These are phyloP conservation scores for Chiua sp. DNA, from an alignment of 1,284 basidiomycete genomes.

Conservation along the genomic window DNA sequence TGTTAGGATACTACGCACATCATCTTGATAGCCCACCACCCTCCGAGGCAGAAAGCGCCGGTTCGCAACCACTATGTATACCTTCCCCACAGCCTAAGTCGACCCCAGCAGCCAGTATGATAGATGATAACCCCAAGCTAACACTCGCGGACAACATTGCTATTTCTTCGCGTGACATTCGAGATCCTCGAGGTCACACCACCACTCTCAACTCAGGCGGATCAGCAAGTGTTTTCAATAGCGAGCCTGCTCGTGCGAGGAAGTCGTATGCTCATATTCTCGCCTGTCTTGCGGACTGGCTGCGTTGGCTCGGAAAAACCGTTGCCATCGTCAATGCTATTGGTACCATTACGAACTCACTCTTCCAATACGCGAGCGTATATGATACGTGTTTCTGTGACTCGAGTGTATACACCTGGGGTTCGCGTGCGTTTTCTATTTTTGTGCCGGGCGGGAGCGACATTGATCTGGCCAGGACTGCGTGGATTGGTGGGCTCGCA, in stretches of 20 bases:
- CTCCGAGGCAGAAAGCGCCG: background rate
- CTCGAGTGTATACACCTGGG: background rate
- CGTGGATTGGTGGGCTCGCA: background rate
- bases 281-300: background rate
- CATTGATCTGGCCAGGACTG: background rate
- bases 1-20: conserved; percentile 36
- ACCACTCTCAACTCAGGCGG: background rate
- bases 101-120: background rate
- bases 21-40: background rate
- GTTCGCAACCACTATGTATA: background rate
- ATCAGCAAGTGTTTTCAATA: background rate
- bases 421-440: background rate
- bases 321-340: conserved; percentile 12
- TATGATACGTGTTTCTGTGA: conserved; percentile 13
- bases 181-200: background rate
- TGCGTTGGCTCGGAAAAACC: conserved; percentile 11
- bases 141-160: background rate
- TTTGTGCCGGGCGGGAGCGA: background rate
- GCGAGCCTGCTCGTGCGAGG: background rate
- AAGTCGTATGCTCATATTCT: background rate
- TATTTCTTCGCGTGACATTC: background rate
- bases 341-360: background rate
- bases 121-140: background rate
- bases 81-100: background rate
- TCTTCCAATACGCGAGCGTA: conserved; percentile 11